phyloP scores from a whole-genome alignment of 2,329 filamentous ascomycete genomes.

The Bipolaris zeicola region DNA sequence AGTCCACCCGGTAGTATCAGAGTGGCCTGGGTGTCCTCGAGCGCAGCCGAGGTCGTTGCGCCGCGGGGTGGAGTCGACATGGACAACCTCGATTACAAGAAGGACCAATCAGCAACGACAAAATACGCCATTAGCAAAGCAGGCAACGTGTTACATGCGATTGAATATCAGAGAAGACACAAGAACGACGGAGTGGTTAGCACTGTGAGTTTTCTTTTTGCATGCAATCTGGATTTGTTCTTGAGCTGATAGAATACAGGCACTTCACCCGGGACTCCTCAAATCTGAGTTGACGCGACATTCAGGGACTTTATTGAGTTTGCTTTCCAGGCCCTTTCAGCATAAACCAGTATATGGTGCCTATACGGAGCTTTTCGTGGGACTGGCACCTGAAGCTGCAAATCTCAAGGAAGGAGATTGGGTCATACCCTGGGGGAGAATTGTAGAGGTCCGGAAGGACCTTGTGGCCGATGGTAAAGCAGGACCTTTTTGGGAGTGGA shows the following conservation, averaged over 20 bases:
- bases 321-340: conserved; percentile 1
- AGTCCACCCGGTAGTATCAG: conserved; percentile 35
- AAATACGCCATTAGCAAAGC: conserved; percentile 36
- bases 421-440: neutral
- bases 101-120: conserved; percentile 3
- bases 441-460: neutral
- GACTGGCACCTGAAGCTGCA: conserved; percentile 8
- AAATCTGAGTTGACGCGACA: conserved; percentile 42
- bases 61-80: conserved; percentile 25
- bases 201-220: conserved; percentile 11
- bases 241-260: neutral
- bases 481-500: neutral
- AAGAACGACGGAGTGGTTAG: conserved; percentile 25
- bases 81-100: conserved; percentile 24
- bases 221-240: too few relatives aligned
- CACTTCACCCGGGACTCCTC: conserved; percentile 50
- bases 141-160: conserved; percentile 36
- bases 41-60: conserved; percentile 13
- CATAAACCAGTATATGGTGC: conserved; percentile 29
- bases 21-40: conserved; percentile 41
- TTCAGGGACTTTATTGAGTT: conserved; percentile 14
- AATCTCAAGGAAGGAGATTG: neutral
- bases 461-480: neutral
- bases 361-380: conserved; percentile 34
- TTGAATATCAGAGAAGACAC: conserved; percentile 25